phyloP scores from a whole-genome alignment of 2,329 filamentous ascomycete species.

The Whalleya microplaca region DNA sequence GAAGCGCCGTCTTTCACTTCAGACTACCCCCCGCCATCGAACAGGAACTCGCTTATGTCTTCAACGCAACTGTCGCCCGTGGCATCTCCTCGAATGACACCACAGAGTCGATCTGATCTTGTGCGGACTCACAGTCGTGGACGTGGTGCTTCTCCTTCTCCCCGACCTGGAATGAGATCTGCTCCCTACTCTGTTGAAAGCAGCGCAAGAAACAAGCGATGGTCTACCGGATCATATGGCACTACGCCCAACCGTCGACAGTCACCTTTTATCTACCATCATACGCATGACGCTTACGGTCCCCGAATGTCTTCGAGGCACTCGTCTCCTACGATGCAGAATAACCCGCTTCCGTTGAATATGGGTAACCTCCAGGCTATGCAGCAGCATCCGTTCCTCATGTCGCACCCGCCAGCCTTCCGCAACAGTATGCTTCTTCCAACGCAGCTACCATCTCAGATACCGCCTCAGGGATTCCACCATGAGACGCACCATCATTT shows the following conservation, averaged over 20 bases:
- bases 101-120: constrained; percentile 62
- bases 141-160: constrained; percentile 69
- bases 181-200: constrained; percentile 73
- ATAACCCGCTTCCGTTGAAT: constrained; percentile 55
- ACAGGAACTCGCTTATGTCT: constrained; percentile 71
- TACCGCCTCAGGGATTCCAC: constrained; percentile 54
- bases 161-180: constrained; percentile 67
- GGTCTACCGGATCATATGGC: constrained; percentile 77
- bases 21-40: constrained; percentile 69
- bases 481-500: constrained; percentile 55
- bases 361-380: constrained; percentile 59
- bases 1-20: constrained; percentile 69
- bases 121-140: constrained; percentile 69
- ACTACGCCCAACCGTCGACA: constrained; percentile 58
- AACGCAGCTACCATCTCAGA: constrained; percentile 48
- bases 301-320: constrained; percentile 59
- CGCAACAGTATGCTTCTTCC: constrained; percentile 65
- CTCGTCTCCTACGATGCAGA: constrained; percentile 53
- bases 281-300: constrained; percentile 62
- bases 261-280: constrained; percentile 66
- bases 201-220: constrained; percentile 68
- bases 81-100: constrained; percentile 69
- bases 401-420: constrained; percentile 56
- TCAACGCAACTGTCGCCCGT: constrained; percentile 74
- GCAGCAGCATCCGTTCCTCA: constrained; percentile 59